phyloP scores from a whole-genome alignment of 345 rosid genomes.

The Citrus glauca region DNA sequence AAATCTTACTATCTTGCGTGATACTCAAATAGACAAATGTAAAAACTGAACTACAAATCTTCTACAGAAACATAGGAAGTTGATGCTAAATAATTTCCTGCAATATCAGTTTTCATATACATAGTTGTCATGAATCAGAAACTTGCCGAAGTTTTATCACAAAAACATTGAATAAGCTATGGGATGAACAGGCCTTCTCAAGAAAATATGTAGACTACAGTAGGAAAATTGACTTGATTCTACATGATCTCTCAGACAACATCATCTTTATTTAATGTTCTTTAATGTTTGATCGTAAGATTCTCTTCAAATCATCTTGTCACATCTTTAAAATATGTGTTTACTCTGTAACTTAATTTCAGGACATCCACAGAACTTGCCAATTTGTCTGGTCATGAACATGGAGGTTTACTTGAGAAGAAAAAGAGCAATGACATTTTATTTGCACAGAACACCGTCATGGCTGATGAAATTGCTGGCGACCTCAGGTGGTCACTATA shows the following conservation, averaged over 20 bases:
- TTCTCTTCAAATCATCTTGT: neutral
- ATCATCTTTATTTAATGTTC: neutral
- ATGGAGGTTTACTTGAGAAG: constrained; percentile 32
- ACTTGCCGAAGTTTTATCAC: neutral
- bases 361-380: constrained; percentile 57
- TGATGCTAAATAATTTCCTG: neutral
- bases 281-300: neutral
- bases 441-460: constrained; percentile 22
- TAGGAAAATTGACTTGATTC: neutral
- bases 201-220: neutral
- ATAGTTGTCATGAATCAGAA: neutral
- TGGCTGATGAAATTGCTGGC: constrained; percentile 29
- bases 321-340: neutral
- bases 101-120: neutral
- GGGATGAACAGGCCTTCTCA: neutral
- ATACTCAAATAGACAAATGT: neutral
- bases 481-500: constrained; percentile 35
- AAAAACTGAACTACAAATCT: neutral
- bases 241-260: neutral
- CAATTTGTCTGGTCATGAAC: constrained; percentile 37
- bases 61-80: neutral
- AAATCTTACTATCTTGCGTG: neutral
- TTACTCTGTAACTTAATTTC: constrained; percentile 7
- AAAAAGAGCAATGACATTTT: constrained; percentile 43
- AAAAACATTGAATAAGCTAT: neutral